These are phyloP conservation scores for Drechmeria coniospora DNA, from an alignment of 2,329 filamentous ascomycete genomes.

Conservation along the genomic window DNA sequence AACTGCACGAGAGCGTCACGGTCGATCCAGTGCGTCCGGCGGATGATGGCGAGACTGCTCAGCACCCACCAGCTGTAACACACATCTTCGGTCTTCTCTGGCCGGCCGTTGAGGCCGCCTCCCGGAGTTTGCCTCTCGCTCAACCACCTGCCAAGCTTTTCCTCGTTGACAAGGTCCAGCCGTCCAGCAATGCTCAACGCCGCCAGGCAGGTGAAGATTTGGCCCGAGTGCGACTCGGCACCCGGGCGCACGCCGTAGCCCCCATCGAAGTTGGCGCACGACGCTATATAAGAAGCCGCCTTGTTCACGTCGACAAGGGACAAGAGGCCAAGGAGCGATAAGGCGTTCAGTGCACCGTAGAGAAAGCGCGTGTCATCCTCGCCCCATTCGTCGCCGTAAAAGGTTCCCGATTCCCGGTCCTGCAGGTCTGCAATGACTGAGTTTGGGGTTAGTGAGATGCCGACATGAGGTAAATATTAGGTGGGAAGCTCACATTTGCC, in stretches of 20 bases:
- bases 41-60: slow-evolving; percentile 81
- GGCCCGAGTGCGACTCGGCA: slow-evolving; percentile 85
- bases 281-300: slow-evolving; percentile 62
- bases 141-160: slow-evolving; percentile 76
- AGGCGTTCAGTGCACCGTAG: slow-evolving; percentile 75
- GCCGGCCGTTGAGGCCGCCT: slow-evolving; percentile 83
- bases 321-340: slow-evolving; percentile 68
- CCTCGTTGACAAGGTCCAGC: slow-evolving; percentile 67
- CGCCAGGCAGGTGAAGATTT: slow-evolving; percentile 88
- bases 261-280: slow-evolving; percentile 87
- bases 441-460: slow-evolving; percentile 4
- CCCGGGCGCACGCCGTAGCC: slow-evolving; percentile 83
- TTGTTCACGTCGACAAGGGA: slow-evolving; percentile 62
- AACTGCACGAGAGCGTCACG: slow-evolving; percentile 61
- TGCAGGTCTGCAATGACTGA: slow-evolving; percentile 69
- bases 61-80: slow-evolving; percentile 99
- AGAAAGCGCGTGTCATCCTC: slow-evolving; percentile 92
- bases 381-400: slow-evolving; percentile 90
- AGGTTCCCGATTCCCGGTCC: slow-evolving; percentile 66
- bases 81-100: slow-evolving; percentile 90
- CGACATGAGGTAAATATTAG: slow-evolving; percentile 3
- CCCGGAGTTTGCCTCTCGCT: slow-evolving; percentile 80
- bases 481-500: slow-evolving; percentile 51
- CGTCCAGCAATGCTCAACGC: slow-evolving; percentile 71
- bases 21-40: slow-evolving; percentile 85